Evolutionary conservation across 1,139 yeast species (phyloP), one percentile per base, ranked within the genome.

Genomic region (Magnusiomyces paraingens): DNA sequence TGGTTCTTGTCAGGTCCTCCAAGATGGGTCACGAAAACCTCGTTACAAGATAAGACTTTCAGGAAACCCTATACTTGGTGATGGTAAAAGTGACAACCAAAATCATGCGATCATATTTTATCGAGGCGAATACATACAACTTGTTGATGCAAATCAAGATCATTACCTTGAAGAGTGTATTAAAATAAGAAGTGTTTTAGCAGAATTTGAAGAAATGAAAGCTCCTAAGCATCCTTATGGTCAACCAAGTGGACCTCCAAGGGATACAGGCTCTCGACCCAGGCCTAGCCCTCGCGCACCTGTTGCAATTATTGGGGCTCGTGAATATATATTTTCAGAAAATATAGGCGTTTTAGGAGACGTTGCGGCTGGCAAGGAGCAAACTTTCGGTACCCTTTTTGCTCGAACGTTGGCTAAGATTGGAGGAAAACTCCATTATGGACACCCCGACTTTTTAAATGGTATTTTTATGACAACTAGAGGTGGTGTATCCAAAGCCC

Each of bases 321-420:
- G 96, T 61, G 96, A 89, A 64, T 87, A 87, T 62, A 86, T 89
- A 1, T 89, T 89, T 64, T 86, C 95, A 0, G 96, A 88, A 66
- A 85, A 85, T 61, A 80, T 85, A 54, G 96, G 96, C 4, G 83
- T 88, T 2, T 70, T 89, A 21, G 96, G 96, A 1, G 96, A 89
- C 68, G 84, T 89, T 54, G 95, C 96, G 0, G 96, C 96, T 1
- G 95, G 95, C 0, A 89, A 89, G 64, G 96, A 89, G 64, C 95
- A 89, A 66, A 89, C 96, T 0, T 89, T 89, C 73, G 96, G 96
- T 0, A 89, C 96, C 0, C 71, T 89, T 55, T 89, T 88, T 73
- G 91, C 96, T 0, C 74, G 96, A 60, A 86, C 96, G 0, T 70
- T 89, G 61, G 91, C 95, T 0, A 86, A 84, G 58, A 82, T 89